Percentiles rank a stretch among this genome's conserved stretches.
These are phyloP conservation scores for Tetracentron sinense DNA, from an alignment of 164 flowering plant species.

Conservation along the genomic window DNA sequence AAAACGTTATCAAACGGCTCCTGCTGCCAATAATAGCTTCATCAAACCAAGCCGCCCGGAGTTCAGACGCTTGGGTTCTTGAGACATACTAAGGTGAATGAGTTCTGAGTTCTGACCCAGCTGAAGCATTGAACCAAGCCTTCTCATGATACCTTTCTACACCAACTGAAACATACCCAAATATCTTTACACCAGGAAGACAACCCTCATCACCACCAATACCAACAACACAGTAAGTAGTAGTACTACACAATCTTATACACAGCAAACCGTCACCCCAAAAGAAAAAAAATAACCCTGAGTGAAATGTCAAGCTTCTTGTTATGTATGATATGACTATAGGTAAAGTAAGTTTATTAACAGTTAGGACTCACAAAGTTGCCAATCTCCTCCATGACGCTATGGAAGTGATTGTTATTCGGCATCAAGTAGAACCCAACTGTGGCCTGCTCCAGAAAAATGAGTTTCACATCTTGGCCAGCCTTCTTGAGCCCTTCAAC, in stretches of 20 bases:
- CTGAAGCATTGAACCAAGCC: conserved; percentile 14
- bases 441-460: conserved; percentile 70
- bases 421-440: conserved; percentile 85
- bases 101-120: conserved; percentile 17
- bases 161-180: conserved; percentile 13
- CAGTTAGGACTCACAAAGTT: conserved; percentile 55
- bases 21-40: conserved; percentile 15
- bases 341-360: conserved; percentile 37
- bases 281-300: conserved; percentile 11
- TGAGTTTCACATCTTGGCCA: conserved; percentile 64
- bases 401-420: conserved; percentile 63
- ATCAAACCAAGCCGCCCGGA: conserved; percentile 10
- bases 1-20: conserved; percentile 18
- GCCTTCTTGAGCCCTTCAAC: conserved; percentile 61
- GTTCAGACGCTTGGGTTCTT: conserved; percentile 2
- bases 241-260: conserved; percentile 29
- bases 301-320: conserved; percentile 33
- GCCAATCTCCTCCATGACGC: conserved; percentile 69
- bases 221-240: conserved; percentile 16
- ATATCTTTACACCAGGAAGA: conserved; percentile 7
- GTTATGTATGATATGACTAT: too few species aligned
- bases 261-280: conserved; percentile 21
- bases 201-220: conserved; percentile 10
- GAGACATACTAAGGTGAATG: neutral
- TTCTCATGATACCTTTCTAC: conserved; percentile 4